Base-by-base conservation (phyloP, 1,284 basidiomycete species). In the Pterulicium gracile region DNA sequence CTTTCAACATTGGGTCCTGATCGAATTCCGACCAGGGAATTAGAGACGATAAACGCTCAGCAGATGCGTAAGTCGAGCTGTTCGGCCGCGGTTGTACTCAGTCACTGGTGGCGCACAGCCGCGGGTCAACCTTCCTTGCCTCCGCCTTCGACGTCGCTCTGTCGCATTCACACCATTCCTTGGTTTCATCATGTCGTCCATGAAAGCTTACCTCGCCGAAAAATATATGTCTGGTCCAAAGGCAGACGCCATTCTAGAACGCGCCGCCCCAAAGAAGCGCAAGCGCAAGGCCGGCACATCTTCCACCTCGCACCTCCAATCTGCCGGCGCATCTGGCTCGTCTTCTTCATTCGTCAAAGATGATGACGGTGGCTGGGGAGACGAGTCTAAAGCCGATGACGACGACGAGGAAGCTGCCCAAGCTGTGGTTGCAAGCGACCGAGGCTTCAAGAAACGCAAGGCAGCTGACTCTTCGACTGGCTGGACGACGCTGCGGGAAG, bases 191-290 rank as follows among this genome's bases (percentile, higher is more conserved):
- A 71, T 70, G 69, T 61, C 68, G 17, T 58, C 62, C 48, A 75
- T 87, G 65, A 77, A 88, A 59, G 68, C 83, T 4, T 89, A 89
- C 58, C 73, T 89, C 3, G 86, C 86, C 1, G 75, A 81, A 52
- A 88, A 86, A 54, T 98, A 98, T 66, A 96, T 98, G 89, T 88
- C 93, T 3, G 95, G 95, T 0, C 83, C 90, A 0, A 98, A 97
- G 61, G 93, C 94, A 2, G 95, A 98, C 55, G 93, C 92, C 13
- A 97, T 98, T 53, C 75, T 98, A 3, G 70, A 90, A 2, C 75
- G 77, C 42, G 64, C 73, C 0, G 73, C 70, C 1, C 71, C 73
- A 0, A 89, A 88, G 71, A 89, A 87, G 63, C 75, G 78, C 44
- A 88, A 84, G 61, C 65, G 63, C 24, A 70, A 72, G 22, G 56